Conservation (phyloP, 2,329 filamentous ascomycete species). For the Xylaria sp. region DNA sequence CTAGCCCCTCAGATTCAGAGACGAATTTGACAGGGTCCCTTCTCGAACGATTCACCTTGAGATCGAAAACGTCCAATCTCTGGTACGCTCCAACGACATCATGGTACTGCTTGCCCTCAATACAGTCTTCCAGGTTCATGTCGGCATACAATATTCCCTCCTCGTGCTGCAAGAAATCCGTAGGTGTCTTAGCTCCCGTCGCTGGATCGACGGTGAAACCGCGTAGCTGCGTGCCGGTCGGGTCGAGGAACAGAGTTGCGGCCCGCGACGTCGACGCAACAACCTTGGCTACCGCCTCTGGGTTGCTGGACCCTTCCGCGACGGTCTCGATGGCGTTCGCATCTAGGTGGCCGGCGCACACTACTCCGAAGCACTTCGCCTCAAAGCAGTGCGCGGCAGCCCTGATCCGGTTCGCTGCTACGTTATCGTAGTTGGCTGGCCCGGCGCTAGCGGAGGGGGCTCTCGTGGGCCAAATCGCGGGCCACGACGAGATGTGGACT, state of each 20-base stretch:
- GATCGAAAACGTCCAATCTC: constrained; percentile 57
- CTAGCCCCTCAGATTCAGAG: background rate
- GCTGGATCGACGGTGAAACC: constrained; percentile 45
- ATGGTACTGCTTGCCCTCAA: constrained; percentile 63
- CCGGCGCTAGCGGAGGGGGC: constrained; percentile 8
- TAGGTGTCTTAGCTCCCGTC: constrained; percentile 23
- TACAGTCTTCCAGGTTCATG: constrained; percentile 53
- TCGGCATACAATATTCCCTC: constrained; percentile 60
- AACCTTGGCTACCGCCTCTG: constrained; percentile 39
- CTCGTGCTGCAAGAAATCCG: constrained; percentile 48
- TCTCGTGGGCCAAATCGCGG: constrained; percentile 59
- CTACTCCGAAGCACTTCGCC: constrained; percentile 60
- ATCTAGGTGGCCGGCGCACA: constrained; percentile 53
- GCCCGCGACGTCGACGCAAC: constrained; percentile 49
- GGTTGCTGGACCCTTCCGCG: constrained; percentile 37
- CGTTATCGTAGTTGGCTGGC: constrained; percentile 56
- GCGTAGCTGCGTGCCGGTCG: constrained; percentile 49
- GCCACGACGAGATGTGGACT: constrained; percentile 61
- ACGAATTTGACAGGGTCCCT: background rate
- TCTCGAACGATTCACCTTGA: constrained; percentile 46
- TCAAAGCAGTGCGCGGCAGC: constrained; percentile 63
- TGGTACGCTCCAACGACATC: constrained; percentile 63
- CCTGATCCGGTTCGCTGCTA: constrained; percentile 57
- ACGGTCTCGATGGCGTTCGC: constrained; percentile 46
- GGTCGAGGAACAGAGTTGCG: constrained; percentile 57